Evolutionary conservation across 345 rosid genomes (phyloP).

Genomic region (Xanthoceras sorbifolium): DNA sequence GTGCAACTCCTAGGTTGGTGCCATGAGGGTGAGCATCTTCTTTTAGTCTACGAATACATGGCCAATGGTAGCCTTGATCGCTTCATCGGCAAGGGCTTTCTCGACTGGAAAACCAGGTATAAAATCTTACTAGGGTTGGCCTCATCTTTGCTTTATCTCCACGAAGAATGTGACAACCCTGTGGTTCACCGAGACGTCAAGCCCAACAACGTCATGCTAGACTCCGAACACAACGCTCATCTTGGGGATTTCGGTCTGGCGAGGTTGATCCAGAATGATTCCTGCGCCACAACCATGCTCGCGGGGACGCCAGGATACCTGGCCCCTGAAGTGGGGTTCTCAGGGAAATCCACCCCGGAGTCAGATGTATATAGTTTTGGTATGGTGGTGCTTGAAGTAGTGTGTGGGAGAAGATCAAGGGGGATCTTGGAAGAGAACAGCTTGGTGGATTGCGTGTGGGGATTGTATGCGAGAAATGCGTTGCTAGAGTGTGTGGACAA

Average conservation of each 20-base stretch:
- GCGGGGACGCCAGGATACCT: constrained; percentile 50
- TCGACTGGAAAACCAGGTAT: constrained; percentile 37
- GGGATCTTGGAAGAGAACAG: constrained; percentile 37
- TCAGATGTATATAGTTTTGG: constrained; percentile 43
- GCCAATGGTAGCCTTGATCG: constrained; percentile 49
- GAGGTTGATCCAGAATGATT: constrained; percentile 30
- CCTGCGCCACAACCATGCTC: constrained; percentile 38
- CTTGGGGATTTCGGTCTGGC: constrained; percentile 46
- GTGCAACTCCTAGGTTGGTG: constrained; percentile 55
- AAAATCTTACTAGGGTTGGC: constrained; percentile 40
- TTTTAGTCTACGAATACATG: constrained; percentile 50
- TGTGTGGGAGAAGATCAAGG: constrained; percentile 36
- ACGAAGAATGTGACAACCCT: constrained; percentile 41
- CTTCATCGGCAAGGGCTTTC: constrained; percentile 33
- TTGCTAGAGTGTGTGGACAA: constrained; percentile 30
- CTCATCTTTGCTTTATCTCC: constrained; percentile 46
- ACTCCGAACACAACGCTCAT: constrained; percentile 36
- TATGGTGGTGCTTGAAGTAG: constrained; percentile 40
- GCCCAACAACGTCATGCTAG: constrained; percentile 46
- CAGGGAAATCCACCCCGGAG: constrained; percentile 36
- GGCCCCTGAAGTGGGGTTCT: constrained; percentile 37
- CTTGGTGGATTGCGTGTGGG: constrained; percentile 42
- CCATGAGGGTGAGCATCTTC: constrained; percentile 38
- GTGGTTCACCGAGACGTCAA: constrained; percentile 48
- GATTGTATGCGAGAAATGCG: constrained; percentile 18